Conservation (phyloP, 2,329 filamentous ascomycete genomes). For the Coleophoma eucalyptorum region DNA sequence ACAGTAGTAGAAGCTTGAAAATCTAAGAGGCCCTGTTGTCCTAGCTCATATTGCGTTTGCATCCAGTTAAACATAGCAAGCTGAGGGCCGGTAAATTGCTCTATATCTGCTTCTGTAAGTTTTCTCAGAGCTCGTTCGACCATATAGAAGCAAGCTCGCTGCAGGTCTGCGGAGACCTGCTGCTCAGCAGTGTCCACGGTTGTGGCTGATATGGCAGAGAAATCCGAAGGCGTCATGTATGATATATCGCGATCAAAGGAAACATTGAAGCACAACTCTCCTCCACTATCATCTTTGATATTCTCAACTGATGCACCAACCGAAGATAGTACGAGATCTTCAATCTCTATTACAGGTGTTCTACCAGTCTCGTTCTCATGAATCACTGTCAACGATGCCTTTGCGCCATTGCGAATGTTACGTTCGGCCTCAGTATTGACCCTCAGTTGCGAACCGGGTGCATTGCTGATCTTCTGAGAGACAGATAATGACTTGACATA, state of each 20-base stretch:
- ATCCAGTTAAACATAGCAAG: neutral
- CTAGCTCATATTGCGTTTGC: neutral
- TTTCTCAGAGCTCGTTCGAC: neutral
- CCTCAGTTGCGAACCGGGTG: neutral
- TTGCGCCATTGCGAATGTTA: neutral
- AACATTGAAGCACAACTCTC: neutral
- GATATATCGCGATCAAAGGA: neutral
- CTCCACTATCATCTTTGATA: neutral
- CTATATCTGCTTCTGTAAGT: neutral
- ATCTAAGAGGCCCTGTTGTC: constrained; percentile 17
- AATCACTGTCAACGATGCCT: neutral
- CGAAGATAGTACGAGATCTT: neutral
- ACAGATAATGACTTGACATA: neutral
- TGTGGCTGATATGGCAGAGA: neutral
- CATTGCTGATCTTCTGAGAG: neutral
- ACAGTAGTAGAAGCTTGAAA: constrained; percentile 4
- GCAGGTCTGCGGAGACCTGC: neutral
- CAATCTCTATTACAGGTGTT: neutral
- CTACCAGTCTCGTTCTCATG: neutral
- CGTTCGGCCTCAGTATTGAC: neutral
- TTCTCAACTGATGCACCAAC: neutral
- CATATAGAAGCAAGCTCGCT: neutral
- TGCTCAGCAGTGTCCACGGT: neutral
- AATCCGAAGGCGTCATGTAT: neutral
- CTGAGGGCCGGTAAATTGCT: neutral